Percentiles rank a stretch among this genome's conserved stretches.
phyloP scores from a whole-genome alignment of 805 yeast species.

The Metschnikowia proteae region DNA sequence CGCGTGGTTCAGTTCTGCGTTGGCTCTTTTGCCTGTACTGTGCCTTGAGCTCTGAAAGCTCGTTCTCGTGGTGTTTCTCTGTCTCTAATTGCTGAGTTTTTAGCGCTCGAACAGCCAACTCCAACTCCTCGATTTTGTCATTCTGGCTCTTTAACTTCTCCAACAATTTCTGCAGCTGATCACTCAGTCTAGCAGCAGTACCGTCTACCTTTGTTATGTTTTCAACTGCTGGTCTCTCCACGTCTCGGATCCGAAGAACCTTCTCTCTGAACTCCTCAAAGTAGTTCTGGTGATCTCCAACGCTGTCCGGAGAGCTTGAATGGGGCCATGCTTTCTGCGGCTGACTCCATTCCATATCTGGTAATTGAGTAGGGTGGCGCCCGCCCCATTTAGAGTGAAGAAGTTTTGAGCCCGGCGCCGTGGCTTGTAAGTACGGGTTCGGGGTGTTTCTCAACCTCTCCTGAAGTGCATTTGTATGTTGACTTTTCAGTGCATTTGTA shows the following conservation, averaged over 20 bases:
- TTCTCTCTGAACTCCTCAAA: slow-evolving; percentile 22
- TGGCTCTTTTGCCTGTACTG: background rate
- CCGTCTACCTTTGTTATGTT: background rate
- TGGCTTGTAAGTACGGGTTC: background rate
- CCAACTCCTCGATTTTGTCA: slow-evolving; percentile 12
- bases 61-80: background rate
- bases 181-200: background rate
- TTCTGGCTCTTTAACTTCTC: slow-evolving; percentile 14
- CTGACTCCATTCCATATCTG: background rate
- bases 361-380: background rate
- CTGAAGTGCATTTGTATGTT: background rate
- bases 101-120: slow-evolving; percentile 10
- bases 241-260: slow-evolving; percentile 11
- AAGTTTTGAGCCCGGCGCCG: background rate
- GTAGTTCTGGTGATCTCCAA: slow-evolving; percentile 7
- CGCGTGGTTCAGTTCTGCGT: background rate
- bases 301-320: background rate
- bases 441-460: background rate
- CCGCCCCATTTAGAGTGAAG: slow-evolving; percentile 4
- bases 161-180: background rate
- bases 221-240: background rate
- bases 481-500: background rate
- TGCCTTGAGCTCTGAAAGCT: background rate
- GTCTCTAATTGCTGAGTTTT: slow-evolving; percentile 7
- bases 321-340: background rate